A percentile compares a stretch with the other conserved stretches of the same genome.
phyloP scores from a whole-genome alignment of 495 filamentous ascomycete species.

The Cenococcum geophilum region DNA sequence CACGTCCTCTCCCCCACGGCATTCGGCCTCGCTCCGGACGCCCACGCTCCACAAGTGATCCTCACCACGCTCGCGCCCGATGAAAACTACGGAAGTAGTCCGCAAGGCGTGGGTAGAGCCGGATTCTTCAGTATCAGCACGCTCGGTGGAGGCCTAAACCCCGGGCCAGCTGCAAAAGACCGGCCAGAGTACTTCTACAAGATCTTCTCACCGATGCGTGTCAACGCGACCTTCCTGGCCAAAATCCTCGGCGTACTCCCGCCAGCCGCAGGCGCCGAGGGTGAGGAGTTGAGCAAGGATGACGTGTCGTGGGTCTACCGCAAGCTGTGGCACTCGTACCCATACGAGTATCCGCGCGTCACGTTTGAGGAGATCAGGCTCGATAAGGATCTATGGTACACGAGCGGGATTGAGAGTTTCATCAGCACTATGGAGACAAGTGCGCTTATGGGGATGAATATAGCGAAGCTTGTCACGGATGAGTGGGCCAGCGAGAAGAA shows the following conservation, averaged over 20 bases:
- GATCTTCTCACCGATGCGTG: constrained; percentile 74
- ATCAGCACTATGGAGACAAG: constrained; percentile 99
- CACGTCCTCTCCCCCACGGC: constrained; percentile 57
- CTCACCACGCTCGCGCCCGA: constrained; percentile 72
- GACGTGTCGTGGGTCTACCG: constrained; percentile 74
- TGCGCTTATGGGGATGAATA: constrained; percentile 90
- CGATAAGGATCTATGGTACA: constrained; percentile 72
- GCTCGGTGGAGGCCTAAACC: constrained; percentile 57
- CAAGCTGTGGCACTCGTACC: constrained; percentile 77
- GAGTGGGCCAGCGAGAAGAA: constrained; percentile 42
- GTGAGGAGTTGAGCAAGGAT: constrained; percentile 28
- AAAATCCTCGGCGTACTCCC: constrained; percentile 41
- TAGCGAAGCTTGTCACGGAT: constrained; percentile 71
- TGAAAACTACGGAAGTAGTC: constrained; percentile 46
- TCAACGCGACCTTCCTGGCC: constrained; percentile 59
- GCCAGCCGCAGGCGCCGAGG: background rate
- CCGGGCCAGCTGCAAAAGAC: constrained; percentile 41
- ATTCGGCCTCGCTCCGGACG: constrained; percentile 56
- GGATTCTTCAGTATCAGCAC: constrained; percentile 86
- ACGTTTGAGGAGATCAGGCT: constrained; percentile 81
- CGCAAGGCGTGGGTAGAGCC: constrained; percentile 57
- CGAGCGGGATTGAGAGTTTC: constrained; percentile 87
- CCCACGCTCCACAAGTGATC: constrained; percentile 59
- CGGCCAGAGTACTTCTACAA: constrained; percentile 81
- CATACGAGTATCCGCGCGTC: constrained; percentile 70